A percentile compares a stretch with the other conserved stretches of the same genome.
Evolutionary conservation across 768 basidiomycete genomes (phyloP).

Genomic region (Boletus rubroflammeus): DNA sequence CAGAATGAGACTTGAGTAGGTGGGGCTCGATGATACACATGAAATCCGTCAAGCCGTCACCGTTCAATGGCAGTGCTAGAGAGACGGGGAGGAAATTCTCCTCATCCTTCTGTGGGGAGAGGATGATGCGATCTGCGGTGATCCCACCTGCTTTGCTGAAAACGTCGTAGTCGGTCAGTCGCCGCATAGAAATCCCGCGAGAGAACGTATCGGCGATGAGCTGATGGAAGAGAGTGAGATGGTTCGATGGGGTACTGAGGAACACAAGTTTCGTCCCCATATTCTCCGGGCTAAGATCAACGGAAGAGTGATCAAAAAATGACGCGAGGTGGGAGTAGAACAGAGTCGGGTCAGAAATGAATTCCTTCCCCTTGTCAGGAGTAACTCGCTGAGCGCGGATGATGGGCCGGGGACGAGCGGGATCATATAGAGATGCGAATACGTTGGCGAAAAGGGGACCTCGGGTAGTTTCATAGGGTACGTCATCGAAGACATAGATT

Average conservation of each 20-base stretch:
- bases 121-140: constrained; percentile 62
- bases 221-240: constrained; percentile 46
- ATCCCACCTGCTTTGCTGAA: constrained; percentile 74
- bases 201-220: constrained; percentile 57
- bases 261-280: constrained; percentile 44
- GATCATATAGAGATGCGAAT: constrained; percentile 52
- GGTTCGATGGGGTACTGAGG: constrained; percentile 46
- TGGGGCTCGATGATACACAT: constrained; percentile 70
- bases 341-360: constrained; percentile 40
- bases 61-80: constrained; percentile 54
- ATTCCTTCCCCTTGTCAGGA: constrained; percentile 53
- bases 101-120: constrained; percentile 45
- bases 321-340: constrained; percentile 42
- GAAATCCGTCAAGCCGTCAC: constrained; percentile 58
- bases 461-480: constrained; percentile 55
- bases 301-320: constrained; percentile 25
- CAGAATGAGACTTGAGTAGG: constrained; percentile 73
- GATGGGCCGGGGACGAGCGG: constrained; percentile 30
- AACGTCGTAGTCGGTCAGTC: constrained; percentile 67
- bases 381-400: constrained; percentile 58
- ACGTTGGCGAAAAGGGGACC: constrained; percentile 73
- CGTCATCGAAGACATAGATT: constrained; percentile 78
- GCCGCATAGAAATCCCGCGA: constrained; percentile 50
- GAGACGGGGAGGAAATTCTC: constrained; percentile 49
- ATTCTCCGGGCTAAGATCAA: constrained; percentile 25